Evolutionary conservation across 2,329 filamentous ascomycete species (phyloP).

Genomic region (Dactylella cylindrospora): DNA sequence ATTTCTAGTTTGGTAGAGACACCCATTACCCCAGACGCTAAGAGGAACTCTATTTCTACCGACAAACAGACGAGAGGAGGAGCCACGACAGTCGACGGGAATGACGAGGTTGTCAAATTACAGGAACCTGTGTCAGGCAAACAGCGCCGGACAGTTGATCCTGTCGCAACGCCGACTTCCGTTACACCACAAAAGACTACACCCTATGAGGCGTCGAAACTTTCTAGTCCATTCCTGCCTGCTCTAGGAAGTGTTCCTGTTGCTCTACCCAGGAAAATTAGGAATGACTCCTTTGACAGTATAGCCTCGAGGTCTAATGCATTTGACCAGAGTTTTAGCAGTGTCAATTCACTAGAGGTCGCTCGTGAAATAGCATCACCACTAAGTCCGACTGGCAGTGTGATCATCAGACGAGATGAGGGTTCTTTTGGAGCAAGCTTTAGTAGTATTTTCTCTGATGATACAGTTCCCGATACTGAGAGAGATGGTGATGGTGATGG

Average conservation of each 20-base stretch:
- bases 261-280: neutral
- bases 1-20: neutral
- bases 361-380: slow-evolving; percentile 15
- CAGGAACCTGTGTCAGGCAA: neutral
- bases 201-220: neutral
- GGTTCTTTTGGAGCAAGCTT: slow-evolving; percentile 32
- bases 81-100: too few species aligned
- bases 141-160: neutral
- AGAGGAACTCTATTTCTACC: too few species aligned
- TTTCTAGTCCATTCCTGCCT: slow-evolving; percentile 13
- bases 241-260: neutral
- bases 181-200: neutral
- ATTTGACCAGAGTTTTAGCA: slow-evolving; percentile 19
- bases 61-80: too few species aligned
- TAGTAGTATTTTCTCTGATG: slow-evolving; percentile 18
- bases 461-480: slow-evolving; percentile 16
- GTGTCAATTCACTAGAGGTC: slow-evolving; percentile 22
- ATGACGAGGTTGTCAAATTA: too few species aligned
- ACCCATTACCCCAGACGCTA: neutral
- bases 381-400: slow-evolving; percentile 31
- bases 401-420: slow-evolving; percentile 15
- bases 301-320: neutral
- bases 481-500: slow-evolving; percentile 10
- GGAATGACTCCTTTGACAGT: slow-evolving; percentile 18
- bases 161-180: neutral